Evolutionary conservation across 225 moss, liverwort and hornwort genomes (phyloP), one percentile per base, ranked within the genome.

Genomic region (Sphagnum contortum): DNA sequence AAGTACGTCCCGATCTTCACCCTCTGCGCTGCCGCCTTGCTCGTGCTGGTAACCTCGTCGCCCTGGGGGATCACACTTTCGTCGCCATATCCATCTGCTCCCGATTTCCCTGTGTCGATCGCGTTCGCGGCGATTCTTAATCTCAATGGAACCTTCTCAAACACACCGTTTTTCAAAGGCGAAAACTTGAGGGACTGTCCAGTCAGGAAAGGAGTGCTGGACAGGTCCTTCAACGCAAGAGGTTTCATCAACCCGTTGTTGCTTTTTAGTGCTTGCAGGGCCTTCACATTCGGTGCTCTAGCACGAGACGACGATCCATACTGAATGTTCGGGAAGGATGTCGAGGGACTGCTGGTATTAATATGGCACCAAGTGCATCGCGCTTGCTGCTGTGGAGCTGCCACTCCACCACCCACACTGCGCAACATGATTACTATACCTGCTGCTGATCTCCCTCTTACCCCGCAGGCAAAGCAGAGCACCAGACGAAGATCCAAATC

Each of bases 1-100:
- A 67, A 67, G 45, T 67, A 67, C 12, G 66, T 55, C 8, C 55
- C 55, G 4, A 94, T 90, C 65, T 90, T 94, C 51, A 94, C 57
- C 57, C 70, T 74, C 44, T 76, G 82, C 58, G 80, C 80, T 14
- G 77, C 56, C 0, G 11, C 69, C 55, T 67, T 13, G 29, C 77
- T 81, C 14, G 76, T 51, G 47, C 66, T 57, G 55, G 64, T 69
- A 2, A 66, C 70, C 14, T 72, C 79, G 4, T 68, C 72, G 3
- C 66, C 71, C 45, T 64, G 57, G 44, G 66, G 14, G 3, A 66
- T 7, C 4, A 8, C 45, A 45, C 47, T 7, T 46, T 13, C 69
- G 53, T 72, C 81, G 3, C 70, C 8, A 51, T 60, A 59, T 2
- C 68, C 77, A 69, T 76, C 63, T 49, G 70, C 64, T 55, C 68